Base-by-base conservation (phyloP, 176 grass and related monocot genomes). In the Guadua angustifolia region DNA sequence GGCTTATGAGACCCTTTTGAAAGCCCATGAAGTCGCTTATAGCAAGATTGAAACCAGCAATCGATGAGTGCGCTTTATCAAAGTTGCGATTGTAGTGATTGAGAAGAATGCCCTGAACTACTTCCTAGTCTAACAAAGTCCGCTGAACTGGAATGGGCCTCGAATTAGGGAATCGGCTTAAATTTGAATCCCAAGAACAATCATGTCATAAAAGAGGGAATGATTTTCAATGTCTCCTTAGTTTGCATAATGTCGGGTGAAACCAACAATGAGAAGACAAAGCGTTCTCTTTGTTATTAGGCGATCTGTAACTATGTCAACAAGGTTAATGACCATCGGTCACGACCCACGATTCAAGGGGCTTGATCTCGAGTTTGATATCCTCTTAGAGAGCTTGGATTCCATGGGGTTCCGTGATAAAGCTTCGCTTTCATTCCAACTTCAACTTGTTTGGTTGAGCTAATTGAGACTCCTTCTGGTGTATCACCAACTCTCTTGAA, bases 151-250 rank as follows among this genome's bases (percentile, higher is more conserved):
- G 96, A 46, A 94, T 95, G 29, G 96, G 96, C 26, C 93, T 98
- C 4, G 96, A 98, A 60, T 98, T 98, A 85, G 91, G 43, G 96
- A 98, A 81, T 93, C 96, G 89, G 96, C 46, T 84, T 98, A 52
- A 92, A 69, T 68, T 77, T 98, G 82, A 95, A 93, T 65, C 9
- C 85, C 25, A 98, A 95, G 81, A 92, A 89, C 66, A 89, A 98
- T 22, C 88, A 69, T 13, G 35, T 62, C 24, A 88, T 98, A 36
- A 93, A 93, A 66, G 16, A 40, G 11, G 95, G 93, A 25, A 98
- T 95, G 95, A 47, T 94, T 84, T 98, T 98, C 78, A 98, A 98
- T 77, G 77, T 98, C 19, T 93, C 46, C 82, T 98, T 83, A 93
- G 95, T 79, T 95, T 98, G 46, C 93, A 95, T 72, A 98, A 98